phyloP scores from a whole-genome alignment of 768 basidiomycete genomes.

The Leucosporidium scottii region DNA sequence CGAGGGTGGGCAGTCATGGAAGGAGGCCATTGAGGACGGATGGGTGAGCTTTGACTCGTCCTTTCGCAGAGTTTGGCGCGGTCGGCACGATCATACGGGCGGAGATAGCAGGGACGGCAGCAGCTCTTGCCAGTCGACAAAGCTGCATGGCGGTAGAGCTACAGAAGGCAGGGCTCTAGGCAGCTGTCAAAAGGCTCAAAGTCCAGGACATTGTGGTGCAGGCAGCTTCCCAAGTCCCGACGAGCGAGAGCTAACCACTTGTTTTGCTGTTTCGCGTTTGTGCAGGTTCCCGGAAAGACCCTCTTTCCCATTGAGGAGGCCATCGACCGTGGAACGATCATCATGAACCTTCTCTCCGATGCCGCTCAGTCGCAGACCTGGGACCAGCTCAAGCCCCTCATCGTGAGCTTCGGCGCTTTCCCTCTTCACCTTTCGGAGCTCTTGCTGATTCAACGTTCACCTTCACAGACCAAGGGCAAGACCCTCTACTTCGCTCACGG shows the following conservation, averaged over 20 bases:
- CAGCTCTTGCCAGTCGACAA: too few relatives aligned
- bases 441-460: background rate
- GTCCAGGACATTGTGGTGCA: background rate
- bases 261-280: constrained; percentile 2
- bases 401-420: constrained; percentile 42
- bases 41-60: constrained; percentile 58
- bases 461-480: constrained; percentile 76
- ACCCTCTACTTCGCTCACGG: constrained; percentile 99
- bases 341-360: constrained; percentile 99
- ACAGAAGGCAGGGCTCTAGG: too few relatives aligned
- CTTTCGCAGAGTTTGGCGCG: background rate
- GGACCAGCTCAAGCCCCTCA: constrained; percentile 78
- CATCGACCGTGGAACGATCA: constrained; percentile 88
- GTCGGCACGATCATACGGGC: too few relatives aligned
- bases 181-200: background rate
- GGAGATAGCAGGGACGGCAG: too few relatives aligned
- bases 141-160: too few relatives aligned
- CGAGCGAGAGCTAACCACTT: background rate
- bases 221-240: background rate
- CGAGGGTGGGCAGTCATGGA: constrained; percentile 94
- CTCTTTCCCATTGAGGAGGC: constrained; percentile 98
- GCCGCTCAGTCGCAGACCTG: constrained; percentile 98
- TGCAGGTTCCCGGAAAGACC: constrained; percentile 85
- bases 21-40: constrained; percentile 86
- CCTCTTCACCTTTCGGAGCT: too few relatives aligned